phyloP scores from a whole-genome alignment of 1,284 basidiomycete genomes.

The Xerocomus nothofagi region DNA sequence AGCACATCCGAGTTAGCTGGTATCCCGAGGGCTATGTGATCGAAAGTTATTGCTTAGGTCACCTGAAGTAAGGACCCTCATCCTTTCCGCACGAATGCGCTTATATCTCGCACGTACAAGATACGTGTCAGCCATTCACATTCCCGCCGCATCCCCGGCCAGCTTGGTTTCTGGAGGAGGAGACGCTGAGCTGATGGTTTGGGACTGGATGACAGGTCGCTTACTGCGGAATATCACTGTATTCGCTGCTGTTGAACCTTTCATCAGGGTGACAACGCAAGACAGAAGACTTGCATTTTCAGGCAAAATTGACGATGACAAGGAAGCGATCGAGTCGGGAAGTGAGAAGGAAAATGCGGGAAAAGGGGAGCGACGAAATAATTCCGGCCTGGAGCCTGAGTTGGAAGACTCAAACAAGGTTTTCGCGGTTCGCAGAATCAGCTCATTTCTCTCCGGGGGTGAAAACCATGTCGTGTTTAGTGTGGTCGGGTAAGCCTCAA shows the following conservation, averaged over 20 bases:
- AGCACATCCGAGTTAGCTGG: constrained; percentile 90
- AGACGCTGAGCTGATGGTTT: constrained; percentile 73
- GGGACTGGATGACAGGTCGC: constrained; percentile 74
- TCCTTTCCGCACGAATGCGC: not conserved
- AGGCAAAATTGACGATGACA: constrained; percentile 41
- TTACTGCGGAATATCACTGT: constrained; percentile 56
- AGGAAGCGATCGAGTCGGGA: constrained; percentile 24
- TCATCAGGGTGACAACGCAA: constrained; percentile 52
- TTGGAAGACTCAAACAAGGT: constrained; percentile 18
- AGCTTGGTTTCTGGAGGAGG: constrained; percentile 85
- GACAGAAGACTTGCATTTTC: constrained; percentile 38
- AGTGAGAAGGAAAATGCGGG: constrained; percentile 26
- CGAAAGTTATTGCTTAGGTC: constrained; percentile 83
- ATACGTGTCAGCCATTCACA: constrained; percentile 79
- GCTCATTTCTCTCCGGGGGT: constrained; percentile 26
- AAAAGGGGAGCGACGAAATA: constrained; percentile 23
- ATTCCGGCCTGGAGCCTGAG: constrained; percentile 12
- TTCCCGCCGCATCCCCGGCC: constrained; percentile 52
- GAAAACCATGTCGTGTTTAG: constrained; percentile 58
- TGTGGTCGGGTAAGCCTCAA: constrained; percentile 58
- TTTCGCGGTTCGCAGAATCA: constrained; percentile 29
- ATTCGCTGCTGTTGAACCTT: constrained; percentile 55
- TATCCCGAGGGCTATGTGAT: constrained; percentile 83
- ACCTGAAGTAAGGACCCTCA: constrained; percentile 63
- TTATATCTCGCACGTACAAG: constrained; percentile 41